These are phyloP conservation scores for Fusarium concolor DNA, from an alignment of 2,329 filamentous ascomycete genomes.

Conservation along the genomic window DNA sequence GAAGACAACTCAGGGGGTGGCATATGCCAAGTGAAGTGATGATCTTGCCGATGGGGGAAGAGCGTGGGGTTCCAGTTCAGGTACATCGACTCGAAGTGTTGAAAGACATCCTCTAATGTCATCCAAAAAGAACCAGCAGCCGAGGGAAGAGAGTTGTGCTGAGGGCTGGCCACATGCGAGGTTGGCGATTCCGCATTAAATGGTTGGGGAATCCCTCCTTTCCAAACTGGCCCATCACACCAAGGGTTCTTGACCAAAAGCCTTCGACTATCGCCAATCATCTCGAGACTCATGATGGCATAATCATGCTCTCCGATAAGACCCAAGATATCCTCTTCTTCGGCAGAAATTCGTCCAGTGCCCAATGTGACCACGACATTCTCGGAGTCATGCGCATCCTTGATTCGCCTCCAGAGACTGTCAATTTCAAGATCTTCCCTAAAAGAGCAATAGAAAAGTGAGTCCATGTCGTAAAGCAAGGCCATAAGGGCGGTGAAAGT, in stretches of 20 bases:
- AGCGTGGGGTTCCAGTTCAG: slow-evolving; percentile 95
- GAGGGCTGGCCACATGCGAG: slow-evolving; percentile 5
- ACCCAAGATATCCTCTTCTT: slow-evolving; percentile 83
- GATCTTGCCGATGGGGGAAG: slow-evolving; percentile 84
- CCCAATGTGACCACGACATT: slow-evolving; percentile 91
- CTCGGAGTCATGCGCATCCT: slow-evolving; percentile 77
- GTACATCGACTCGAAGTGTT: slow-evolving; percentile 96
- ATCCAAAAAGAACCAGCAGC: slow-evolving; percentile 91
- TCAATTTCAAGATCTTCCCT: slow-evolving; percentile 83
- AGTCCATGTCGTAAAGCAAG: not conserved
- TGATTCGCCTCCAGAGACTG: slow-evolving; percentile 81
- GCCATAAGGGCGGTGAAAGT: not conserved
- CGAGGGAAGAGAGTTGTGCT: slow-evolving; percentile 27
- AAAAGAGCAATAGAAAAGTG: slow-evolving; percentile 14
- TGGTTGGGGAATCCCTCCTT: slow-evolving; percentile 51
- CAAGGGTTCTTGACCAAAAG: slow-evolving; percentile 96
- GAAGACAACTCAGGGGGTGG: slow-evolving; percentile 62
- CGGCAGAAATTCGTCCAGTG: slow-evolving; percentile 81
- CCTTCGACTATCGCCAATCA: slow-evolving; percentile 68
- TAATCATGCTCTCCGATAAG: slow-evolving; percentile 94
- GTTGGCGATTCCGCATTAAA: not conserved
- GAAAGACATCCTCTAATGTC: slow-evolving; percentile 84
- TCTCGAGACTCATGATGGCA: slow-evolving; percentile 84
- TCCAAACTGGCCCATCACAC: slow-evolving; percentile 84
- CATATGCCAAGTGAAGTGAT: slow-evolving; percentile 87